Evolutionary conservation across 176 grass and related monocot species (phyloP).

Genomic region (Alloteropsis semialata): DNA sequence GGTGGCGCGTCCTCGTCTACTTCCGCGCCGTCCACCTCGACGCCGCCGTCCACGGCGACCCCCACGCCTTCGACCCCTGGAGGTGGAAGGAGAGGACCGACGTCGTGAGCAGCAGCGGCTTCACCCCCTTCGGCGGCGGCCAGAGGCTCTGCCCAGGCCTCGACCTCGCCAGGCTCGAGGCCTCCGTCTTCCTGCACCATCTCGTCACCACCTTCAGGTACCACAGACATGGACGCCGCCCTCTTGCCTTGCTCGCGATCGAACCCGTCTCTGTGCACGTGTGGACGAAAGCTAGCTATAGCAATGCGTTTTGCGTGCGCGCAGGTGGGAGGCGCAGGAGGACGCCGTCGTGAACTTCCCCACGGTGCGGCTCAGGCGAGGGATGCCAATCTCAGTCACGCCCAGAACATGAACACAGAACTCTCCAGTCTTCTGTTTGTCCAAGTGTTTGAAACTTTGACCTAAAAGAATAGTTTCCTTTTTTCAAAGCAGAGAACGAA

Average conservation of each 20-base stretch:
- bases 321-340: slow-evolving; percentile 48
- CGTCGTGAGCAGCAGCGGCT: not conserved
- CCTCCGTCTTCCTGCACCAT: slow-evolving; percentile 47
- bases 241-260: not conserved
- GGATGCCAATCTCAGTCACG: slow-evolving; percentile 38
- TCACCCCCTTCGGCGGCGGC: slow-evolving; percentile 51
- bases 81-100: slow-evolving; percentile 52
- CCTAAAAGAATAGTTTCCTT: not conserved
- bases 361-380: slow-evolving; percentile 47
- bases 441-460: not conserved
- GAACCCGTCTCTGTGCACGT: not conserved
- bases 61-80: slow-evolving; percentile 81
- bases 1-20: slow-evolving; percentile 80
- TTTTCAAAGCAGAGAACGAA: not conserved
- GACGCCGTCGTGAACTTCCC: slow-evolving; percentile 53
- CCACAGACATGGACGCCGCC: not conserved
- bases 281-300: too few species aligned
- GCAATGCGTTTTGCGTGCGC: too few species aligned
- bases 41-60: slow-evolving; percentile 37
- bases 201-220: slow-evolving; percentile 40
- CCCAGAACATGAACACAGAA: not conserved
- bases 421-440: too few species aligned
- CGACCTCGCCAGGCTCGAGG: slow-evolving; percentile 42
- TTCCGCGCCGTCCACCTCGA: slow-evolving; percentile 79
- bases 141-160: slow-evolving; percentile 50